Conservation (phyloP, 768 basidiomycete species). For the Pisolithus orientalis region DNA sequence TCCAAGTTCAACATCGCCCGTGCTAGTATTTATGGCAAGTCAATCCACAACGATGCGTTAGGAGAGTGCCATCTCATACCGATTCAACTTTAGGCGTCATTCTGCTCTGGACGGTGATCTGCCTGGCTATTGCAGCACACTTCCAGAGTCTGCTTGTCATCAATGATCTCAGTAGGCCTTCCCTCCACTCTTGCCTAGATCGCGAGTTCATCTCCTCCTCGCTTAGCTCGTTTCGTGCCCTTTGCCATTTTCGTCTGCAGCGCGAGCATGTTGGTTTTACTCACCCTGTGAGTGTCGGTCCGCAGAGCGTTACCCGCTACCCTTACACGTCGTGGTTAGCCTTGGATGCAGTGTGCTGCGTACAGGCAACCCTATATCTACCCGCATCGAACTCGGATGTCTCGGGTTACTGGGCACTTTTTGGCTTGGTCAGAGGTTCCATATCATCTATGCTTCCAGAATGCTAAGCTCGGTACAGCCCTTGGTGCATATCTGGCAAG, state of each 20-base stretch:
- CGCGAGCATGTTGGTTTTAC: constrained; percentile 61
- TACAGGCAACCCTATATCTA: constrained; percentile 72
- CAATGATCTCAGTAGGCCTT: constrained; percentile 70
- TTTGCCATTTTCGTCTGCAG: constrained; percentile 78
- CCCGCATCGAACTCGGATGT: constrained; percentile 67
- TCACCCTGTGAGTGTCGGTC: constrained; percentile 49
- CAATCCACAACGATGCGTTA: not conserved
- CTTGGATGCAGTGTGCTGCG: constrained; percentile 59
- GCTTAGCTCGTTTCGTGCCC: constrained; percentile 76
- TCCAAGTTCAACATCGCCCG: constrained; percentile 67
- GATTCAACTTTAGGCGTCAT: constrained; percentile 43
- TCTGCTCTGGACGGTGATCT: constrained; percentile 70
- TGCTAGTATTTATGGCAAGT: constrained; percentile 60
- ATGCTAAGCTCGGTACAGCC: constrained; percentile 37
- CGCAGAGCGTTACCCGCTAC: not conserved
- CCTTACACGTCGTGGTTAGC: constrained; percentile 29
- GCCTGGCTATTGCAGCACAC: constrained; percentile 72
- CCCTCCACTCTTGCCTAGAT: not conserved
- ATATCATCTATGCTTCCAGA: not conserved
- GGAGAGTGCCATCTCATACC: constrained; percentile 4
- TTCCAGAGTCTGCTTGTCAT: constrained; percentile 66
- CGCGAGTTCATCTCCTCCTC: constrained; percentile 1
- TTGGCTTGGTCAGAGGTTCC: constrained; percentile 62
- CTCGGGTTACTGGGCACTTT: constrained; percentile 67
- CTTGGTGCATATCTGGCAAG: constrained; percentile 67